Evolutionary conservation across 257 asterid genomes (phyloP).

Genomic region (Sherardia arvensis): DNA sequence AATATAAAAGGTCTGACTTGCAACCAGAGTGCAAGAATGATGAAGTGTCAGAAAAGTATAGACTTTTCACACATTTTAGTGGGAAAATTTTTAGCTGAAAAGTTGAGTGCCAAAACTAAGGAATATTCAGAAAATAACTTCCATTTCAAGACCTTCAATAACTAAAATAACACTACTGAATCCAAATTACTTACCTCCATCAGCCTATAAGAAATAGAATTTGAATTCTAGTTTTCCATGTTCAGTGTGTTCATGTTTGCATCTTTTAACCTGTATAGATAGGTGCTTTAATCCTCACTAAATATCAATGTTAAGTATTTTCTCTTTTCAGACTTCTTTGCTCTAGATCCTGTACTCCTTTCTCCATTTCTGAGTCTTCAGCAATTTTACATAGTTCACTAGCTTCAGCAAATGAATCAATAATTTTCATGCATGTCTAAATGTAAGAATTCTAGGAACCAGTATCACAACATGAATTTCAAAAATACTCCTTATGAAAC

Average conservation of each 20-base stretch:
- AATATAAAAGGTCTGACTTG: background rate
- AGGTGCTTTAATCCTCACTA: background rate
- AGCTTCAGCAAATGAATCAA: background rate
- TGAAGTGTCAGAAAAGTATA: background rate
- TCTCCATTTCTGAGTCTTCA: background rate
- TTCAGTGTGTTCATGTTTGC: background rate
- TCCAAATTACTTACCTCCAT: background rate
- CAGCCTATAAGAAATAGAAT: background rate
- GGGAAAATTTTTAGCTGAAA: background rate
- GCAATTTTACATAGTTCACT: background rate
- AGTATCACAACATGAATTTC: background rate
- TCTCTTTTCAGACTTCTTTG: background rate
- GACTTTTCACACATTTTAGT: background rate
- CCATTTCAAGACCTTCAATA: background rate
- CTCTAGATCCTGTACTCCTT: background rate
- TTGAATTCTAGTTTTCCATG: background rate
- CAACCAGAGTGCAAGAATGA: background rate
- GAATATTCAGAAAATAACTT: background rate
- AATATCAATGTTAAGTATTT: background rate
- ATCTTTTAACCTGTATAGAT: background rate
- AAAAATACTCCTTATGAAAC: background rate
- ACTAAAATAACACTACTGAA: background rate
- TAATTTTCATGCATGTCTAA: background rate
- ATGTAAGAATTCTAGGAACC: background rate
- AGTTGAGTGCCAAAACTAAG: background rate